These are phyloP conservation scores for Astrocystis sublimbata DNA, from an alignment of 495 filamentous ascomycete species.

Conservation along the genomic window DNA sequence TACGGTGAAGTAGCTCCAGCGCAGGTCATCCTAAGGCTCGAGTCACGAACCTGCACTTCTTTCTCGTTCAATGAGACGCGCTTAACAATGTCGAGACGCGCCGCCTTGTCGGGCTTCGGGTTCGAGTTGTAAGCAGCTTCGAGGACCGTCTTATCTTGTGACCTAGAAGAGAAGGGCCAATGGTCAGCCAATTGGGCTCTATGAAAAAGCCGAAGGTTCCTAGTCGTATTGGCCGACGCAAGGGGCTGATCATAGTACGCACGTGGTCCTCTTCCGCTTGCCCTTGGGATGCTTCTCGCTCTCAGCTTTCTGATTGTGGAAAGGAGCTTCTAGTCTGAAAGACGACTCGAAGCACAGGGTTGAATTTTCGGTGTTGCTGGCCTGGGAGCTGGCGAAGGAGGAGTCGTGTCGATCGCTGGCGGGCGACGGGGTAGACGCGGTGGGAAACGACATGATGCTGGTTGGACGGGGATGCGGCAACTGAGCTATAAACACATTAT, in stretches of 20 bases:
- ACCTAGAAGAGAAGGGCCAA: slow-evolving; percentile 48
- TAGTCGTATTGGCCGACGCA: not conserved
- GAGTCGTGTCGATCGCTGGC: slow-evolving; percentile 24
- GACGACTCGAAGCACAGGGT: slow-evolving; percentile 34
- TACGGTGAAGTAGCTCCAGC: not conserved
- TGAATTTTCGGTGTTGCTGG: slow-evolving; percentile 31
- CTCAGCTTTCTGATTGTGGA: slow-evolving; percentile 31
- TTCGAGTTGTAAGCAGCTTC: slow-evolving; percentile 85
- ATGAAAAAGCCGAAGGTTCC: not conserved
- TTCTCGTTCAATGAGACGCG: slow-evolving; percentile 92
- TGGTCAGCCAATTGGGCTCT: slow-evolving; percentile 16
- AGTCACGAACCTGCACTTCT: slow-evolving; percentile 84
- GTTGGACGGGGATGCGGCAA: too few species aligned
- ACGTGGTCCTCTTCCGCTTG: slow-evolving; percentile 59
- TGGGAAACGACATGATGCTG: slow-evolving; percentile 31
- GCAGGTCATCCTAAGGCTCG: not conserved
- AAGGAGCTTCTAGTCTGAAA: slow-evolving; percentile 32
- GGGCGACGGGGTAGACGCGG: slow-evolving; percentile 32
- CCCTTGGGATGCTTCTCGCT: slow-evolving; percentile 48
- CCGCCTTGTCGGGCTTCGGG: slow-evolving; percentile 88
- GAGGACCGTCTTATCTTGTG: slow-evolving; percentile 86
- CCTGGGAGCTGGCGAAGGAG: slow-evolving; percentile 34
- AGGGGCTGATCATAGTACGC: slow-evolving; percentile 30
- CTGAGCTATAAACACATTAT: slow-evolving; percentile 31
- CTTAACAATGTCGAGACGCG: slow-evolving; percentile 78